Evolutionary conservation across 2,329 filamentous ascomycete species (phyloP).

Genomic region (Verruconis gallopava): DNA sequence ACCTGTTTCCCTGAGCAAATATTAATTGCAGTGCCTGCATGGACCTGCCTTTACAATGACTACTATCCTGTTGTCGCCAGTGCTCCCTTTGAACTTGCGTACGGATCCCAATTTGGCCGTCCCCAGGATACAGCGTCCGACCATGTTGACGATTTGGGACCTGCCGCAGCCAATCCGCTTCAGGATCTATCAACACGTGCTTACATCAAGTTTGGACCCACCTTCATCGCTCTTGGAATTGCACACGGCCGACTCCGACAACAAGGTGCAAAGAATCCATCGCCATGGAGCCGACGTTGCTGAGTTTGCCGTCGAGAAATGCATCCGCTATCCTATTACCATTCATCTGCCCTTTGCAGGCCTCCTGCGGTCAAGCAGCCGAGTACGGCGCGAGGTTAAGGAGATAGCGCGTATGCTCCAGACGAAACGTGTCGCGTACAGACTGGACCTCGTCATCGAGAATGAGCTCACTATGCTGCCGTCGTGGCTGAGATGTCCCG

Average conservation of each 20-base stretch:
- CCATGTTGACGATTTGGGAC: slow-evolving; percentile 2
- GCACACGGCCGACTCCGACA: background rate
- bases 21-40: too few relatives aligned
- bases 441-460: slow-evolving; percentile 6
- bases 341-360: slow-evolving; percentile 4
- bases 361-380: background rate
- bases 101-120: too few relatives aligned
- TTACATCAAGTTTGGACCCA: background rate
- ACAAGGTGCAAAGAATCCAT: slow-evolving; percentile 3
- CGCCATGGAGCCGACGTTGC: slow-evolving; percentile 4
- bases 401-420: background rate
- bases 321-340: slow-evolving; percentile 4
- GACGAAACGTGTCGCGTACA: background rate
- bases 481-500: slow-evolving; percentile 4
- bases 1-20: too few relatives aligned
- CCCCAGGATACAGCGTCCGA: too few relatives aligned
- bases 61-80: too few relatives aligned
- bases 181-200: background rate
- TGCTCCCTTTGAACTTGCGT: too few relatives aligned
- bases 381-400: slow-evolving; percentile 1
- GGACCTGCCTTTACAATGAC: too few relatives aligned
- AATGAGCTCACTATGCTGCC: background rate
- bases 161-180: slow-evolving; percentile 2
- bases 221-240: slow-evolving; percentile 1
- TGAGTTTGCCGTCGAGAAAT: slow-evolving; percentile 1